phyloP scores from a whole-genome alignment of 768 basidiomycete species.

The Tephrocybe sp. region DNA sequence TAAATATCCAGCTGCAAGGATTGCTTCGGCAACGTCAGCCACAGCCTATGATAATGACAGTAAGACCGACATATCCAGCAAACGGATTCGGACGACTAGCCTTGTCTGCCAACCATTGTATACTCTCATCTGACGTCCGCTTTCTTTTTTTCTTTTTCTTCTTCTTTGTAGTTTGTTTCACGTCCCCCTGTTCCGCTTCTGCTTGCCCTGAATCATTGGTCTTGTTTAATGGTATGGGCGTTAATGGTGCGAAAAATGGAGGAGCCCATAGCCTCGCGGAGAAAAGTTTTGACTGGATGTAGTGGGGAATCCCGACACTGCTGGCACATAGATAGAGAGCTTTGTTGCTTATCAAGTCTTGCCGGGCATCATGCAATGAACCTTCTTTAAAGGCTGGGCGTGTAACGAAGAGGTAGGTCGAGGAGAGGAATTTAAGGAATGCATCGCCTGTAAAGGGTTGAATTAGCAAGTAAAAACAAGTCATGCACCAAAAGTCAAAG shows the following conservation, averaged over 20 bases:
- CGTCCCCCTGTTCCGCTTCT: not conserved
- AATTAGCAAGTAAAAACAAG: conserved; percentile 9
- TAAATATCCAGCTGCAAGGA: conserved; percentile 79
- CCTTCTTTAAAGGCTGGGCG: conserved; percentile 66
- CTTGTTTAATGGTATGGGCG: not conserved
- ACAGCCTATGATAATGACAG: conserved; percentile 47
- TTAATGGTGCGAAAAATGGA: conserved; percentile 31
- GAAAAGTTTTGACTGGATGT: conserved; percentile 72
- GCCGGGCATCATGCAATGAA: conserved; percentile 61
- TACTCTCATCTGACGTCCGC: conserved; percentile 26
- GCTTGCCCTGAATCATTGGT: not conserved
- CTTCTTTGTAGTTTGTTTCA: conserved; percentile 21
- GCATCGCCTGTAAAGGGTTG: conserved; percentile 60
- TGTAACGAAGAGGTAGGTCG: conserved; percentile 71
- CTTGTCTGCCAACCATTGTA: conserved; percentile 74
- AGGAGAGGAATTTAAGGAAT: conserved; percentile 76
- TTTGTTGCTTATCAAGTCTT: conserved; percentile 74
- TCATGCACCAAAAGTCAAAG: not conserved
- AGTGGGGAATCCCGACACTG: conserved; percentile 61
- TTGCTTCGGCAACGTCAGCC: conserved; percentile 83
- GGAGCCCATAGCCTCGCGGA: conserved; percentile 66
- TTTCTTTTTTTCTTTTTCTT: conserved; percentile 37
- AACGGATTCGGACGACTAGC: conserved; percentile 29
- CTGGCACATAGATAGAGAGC: conserved; percentile 55
- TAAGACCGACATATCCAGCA: not conserved